A percentile compares a stretch with the other conserved stretches of the same genome.
These are phyloP conservation scores for Zelopaecilomyces penicillatus DNA, from an alignment of 2,329 filamentous ascomycete genomes.

Conservation along the genomic window DNA sequence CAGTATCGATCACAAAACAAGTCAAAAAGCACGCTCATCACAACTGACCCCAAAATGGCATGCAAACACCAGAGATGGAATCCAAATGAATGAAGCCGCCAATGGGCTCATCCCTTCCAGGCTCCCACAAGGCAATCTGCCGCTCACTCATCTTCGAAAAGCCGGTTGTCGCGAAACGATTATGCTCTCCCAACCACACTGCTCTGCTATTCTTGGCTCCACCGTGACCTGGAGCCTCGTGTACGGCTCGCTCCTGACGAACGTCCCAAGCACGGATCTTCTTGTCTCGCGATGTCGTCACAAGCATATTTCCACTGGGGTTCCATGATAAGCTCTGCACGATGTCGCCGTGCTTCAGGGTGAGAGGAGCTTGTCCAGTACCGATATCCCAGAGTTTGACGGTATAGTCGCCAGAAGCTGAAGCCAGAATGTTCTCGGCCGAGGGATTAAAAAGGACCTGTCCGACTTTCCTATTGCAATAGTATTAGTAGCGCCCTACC, in stretches of 20 bases:
- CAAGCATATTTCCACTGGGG: slow-evolving; percentile 75
- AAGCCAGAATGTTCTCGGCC: slow-evolving; percentile 90
- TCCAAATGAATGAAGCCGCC: slow-evolving; percentile 86
- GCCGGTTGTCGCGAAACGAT: slow-evolving; percentile 89
- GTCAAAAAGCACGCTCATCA: neutral
- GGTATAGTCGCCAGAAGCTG: slow-evolving; percentile 87
- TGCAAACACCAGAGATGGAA: slow-evolving; percentile 94
- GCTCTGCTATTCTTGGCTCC: slow-evolving; percentile 96
- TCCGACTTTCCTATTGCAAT: slow-evolving; percentile 70
- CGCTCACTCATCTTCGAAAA: slow-evolving; percentile 99
- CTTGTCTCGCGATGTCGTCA: slow-evolving; percentile 95
- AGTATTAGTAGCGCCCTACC: slow-evolving; percentile 11
- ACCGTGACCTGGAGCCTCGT: slow-evolving; percentile 76
- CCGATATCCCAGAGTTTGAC: slow-evolving; percentile 94
- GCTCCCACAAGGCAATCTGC: slow-evolving; percentile 92
- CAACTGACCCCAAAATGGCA: slow-evolving; percentile 90
- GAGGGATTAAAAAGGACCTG: slow-evolving; percentile 97
- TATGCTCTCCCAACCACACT: slow-evolving; percentile 96
- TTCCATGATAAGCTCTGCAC: slow-evolving; percentile 96
- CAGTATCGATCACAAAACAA: slow-evolving; percentile 8
- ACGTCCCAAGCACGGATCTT: slow-evolving; percentile 97
- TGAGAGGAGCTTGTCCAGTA: slow-evolving; percentile 64
- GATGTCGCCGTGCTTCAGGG: slow-evolving; percentile 80
- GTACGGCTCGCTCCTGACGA: slow-evolving; percentile 78
- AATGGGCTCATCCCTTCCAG: slow-evolving; percentile 75